phyloP scores from a whole-genome alignment of 768 basidiomycete species.

The Gymnopilus junonius region DNA sequence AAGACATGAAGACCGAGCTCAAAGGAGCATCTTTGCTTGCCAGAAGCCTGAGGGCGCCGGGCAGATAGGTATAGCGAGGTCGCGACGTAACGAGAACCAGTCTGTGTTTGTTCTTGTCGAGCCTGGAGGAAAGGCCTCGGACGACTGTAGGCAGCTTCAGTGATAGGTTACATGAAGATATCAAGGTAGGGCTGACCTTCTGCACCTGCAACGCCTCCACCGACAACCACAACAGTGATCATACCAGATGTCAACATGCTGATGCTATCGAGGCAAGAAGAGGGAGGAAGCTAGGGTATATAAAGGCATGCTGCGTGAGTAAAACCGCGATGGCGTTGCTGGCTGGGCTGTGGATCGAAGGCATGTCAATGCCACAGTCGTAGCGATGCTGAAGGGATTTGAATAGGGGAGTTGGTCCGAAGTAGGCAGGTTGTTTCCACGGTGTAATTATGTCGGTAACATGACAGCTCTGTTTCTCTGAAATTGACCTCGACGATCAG shows the following conservation, averaged over 20 bases:
- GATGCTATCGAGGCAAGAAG: conserved; percentile 12
- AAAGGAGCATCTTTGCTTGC: conserved; percentile 46
- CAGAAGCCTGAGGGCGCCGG: conserved; percentile 54
- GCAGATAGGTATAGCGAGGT: conserved; percentile 51
- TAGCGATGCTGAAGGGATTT: not conserved
- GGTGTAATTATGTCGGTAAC: not conserved
- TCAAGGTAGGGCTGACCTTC: conserved; percentile 13
- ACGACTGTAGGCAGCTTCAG: conserved; percentile 30
- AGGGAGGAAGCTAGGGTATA: not conserved
- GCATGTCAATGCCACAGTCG: conserved; percentile 1
- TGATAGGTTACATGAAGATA: not conserved
- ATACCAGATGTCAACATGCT: conserved; percentile 13
- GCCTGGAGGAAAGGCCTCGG: conserved; percentile 50
- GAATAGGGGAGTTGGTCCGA: not conserved
- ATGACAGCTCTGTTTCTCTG: not conserved
- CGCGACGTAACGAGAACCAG: conserved; percentile 58
- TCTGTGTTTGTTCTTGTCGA: conserved; percentile 51
- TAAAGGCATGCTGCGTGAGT: not conserved
- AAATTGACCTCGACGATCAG: conserved; percentile 3
- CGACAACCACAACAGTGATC: conserved; percentile 22
- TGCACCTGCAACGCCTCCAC: conserved; percentile 24
- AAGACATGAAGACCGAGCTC: conserved; percentile 54
- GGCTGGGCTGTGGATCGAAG: not conserved
- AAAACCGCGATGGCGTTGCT: not conserved
- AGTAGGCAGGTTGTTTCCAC: not conserved